These are phyloP conservation scores for Rhamnella rubrinervis DNA, from an alignment of 331 rosid species.

Conservation along the genomic window DNA sequence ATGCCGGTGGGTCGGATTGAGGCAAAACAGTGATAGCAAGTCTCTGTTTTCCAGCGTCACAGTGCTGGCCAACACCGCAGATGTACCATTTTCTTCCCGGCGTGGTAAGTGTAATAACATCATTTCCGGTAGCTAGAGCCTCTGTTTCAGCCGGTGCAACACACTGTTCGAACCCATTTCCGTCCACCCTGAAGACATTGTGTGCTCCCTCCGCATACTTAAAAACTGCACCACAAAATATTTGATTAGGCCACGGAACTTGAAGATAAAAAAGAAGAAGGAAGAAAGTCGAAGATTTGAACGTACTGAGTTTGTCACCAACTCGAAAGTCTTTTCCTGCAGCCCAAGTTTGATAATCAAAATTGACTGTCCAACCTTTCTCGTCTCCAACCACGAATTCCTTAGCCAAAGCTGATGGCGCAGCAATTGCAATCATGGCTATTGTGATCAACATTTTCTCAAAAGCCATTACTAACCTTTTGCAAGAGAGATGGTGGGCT, in stretches of 20 bases:
- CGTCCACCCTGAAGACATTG: conserved; percentile 33
- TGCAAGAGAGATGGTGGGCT: too few species aligned
- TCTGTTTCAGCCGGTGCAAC: not conserved
- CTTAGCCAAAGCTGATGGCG: conserved; percentile 18
- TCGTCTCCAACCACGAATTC: conserved; percentile 33
- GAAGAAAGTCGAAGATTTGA: too few species aligned
- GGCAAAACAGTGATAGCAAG: conserved; percentile 10
- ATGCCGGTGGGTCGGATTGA: not conserved
- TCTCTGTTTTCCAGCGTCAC: conserved; percentile 13
- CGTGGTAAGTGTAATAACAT: conserved; percentile 4
- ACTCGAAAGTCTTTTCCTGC: conserved; percentile 27
- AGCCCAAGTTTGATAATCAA: conserved; percentile 35
- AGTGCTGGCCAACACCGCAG: conserved; percentile 24
- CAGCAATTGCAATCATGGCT: conserved; percentile 8
- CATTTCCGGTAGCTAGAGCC: conserved; percentile 12
- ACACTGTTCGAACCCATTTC: conserved; percentile 17
- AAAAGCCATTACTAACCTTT: conserved; percentile 24
- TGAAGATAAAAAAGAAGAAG: too few species aligned
- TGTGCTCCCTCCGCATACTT: conserved; percentile 26
- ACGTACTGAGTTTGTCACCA: conserved; percentile 42
- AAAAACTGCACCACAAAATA: conserved; percentile 27
- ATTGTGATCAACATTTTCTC: conserved; percentile 13
- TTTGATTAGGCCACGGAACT: not conserved
- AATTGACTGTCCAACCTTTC: conserved; percentile 34
- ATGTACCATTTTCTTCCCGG: conserved; percentile 30